phyloP scores from a whole-genome alignment of 2,329 filamentous ascomycete species.

The Phyllosticta citribraziliensis region DNA sequence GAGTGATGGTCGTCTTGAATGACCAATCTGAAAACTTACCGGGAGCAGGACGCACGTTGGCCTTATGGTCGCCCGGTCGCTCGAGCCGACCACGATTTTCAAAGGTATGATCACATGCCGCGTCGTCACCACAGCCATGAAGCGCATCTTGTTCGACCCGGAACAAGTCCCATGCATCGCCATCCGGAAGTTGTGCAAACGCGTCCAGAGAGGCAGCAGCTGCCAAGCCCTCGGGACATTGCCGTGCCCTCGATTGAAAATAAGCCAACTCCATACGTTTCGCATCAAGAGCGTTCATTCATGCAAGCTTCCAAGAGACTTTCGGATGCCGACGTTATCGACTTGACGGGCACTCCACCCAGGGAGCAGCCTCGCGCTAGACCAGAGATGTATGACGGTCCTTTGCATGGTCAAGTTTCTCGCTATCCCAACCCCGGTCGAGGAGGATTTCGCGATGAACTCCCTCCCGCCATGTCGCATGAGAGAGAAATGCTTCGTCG shows the following conservation, averaged over 20 bases:
- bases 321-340: neutral
- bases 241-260: neutral
- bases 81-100: neutral
- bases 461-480: neutral
- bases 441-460: neutral
- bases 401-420: neutral
- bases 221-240: neutral
- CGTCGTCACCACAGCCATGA: neutral
- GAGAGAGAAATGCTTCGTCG: neutral
- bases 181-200: neutral
- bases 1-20: neutral
- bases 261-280: neutral
- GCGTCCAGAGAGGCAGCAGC: conserved; percentile 1
- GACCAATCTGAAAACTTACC: neutral
- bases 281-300: conserved; percentile 8
- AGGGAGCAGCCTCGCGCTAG: neutral
- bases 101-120: neutral
- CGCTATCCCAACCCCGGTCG: neutral
- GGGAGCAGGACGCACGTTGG: neutral
- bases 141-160: neutral
- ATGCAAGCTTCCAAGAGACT: neutral
- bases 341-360: neutral
- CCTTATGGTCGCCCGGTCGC: neutral
- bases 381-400: neutral
- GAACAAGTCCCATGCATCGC: neutral